Evolutionary conservation across 108 stramenopile species (phyloP).

Genomic region (Fistulifera solaris): DNA sequence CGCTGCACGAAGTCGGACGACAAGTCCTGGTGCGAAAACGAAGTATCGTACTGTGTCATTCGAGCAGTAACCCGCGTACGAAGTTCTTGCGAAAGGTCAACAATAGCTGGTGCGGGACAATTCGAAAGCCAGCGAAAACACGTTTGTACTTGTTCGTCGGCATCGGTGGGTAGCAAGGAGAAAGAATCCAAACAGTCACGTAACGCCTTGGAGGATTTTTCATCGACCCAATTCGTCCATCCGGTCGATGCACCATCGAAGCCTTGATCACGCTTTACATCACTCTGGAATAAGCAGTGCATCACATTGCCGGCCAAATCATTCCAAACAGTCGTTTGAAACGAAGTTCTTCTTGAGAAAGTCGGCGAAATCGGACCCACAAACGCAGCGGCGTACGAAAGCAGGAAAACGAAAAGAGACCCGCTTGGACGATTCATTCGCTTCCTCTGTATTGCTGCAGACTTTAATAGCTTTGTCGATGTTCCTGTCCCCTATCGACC

Average conservation of each 20-base stretch:
- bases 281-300: slow-evolving; percentile 12
- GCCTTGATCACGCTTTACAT: slow-evolving; percentile 24
- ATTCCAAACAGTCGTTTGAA: slow-evolving; percentile 9
- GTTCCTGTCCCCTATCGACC: too few relatives aligned
- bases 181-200: slow-evolving; percentile 28
- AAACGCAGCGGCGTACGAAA: too few relatives aligned
- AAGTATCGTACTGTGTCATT: slow-evolving; percentile 8
- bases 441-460: too few relatives aligned
- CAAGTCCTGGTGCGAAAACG: slow-evolving; percentile 29
- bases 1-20: slow-evolving; percentile 42
- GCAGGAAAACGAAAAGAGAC: too few relatives aligned
- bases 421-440: too few relatives aligned
- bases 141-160: slow-evolving; percentile 23
- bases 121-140: slow-evolving; percentile 80
- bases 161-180: slow-evolving; percentile 35
- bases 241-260: slow-evolving; percentile 33
- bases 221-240: slow-evolving; percentile 42
- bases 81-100: slow-evolving; percentile 49
- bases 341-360: too few relatives aligned
- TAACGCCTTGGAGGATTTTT: slow-evolving; percentile 11
- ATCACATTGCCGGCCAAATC: slow-evolving; percentile 24
- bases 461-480: too few relatives aligned
- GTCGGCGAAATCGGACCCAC: too few relatives aligned
- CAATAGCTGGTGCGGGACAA: slow-evolving; percentile 43
- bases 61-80: slow-evolving; percentile 7